Evolutionary conservation across 331 rosid genomes (phyloP).

Genomic region (Spiraea crenata): DNA sequence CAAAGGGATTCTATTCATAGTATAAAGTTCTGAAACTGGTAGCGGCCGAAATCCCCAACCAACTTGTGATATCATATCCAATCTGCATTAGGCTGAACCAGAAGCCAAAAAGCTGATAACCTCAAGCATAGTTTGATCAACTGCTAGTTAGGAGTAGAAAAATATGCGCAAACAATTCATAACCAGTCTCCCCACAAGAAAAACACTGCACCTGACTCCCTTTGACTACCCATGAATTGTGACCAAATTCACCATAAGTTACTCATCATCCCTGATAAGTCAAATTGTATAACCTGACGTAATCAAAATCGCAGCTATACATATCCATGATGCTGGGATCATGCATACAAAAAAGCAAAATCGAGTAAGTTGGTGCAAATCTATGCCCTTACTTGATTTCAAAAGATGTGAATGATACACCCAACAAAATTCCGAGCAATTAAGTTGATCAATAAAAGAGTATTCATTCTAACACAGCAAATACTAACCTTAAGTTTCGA

Average conservation of each 20-base stretch:
- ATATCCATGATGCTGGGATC: neutral
- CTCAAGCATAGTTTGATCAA: neutral
- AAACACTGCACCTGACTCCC: neutral
- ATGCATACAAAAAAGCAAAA: neutral
- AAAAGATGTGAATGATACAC: neutral
- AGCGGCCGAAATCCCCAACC: neutral
- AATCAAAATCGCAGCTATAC: neutral
- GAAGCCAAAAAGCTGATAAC: neutral
- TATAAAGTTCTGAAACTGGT: neutral
- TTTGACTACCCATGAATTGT: neutral
- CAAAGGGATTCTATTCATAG: neutral
- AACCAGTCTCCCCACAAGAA: too few relatives aligned
- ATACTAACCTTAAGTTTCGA: slow-evolving; percentile 76
- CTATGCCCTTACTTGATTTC: neutral
- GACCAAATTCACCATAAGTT: neutral
- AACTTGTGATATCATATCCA: neutral
- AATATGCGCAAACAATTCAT: neutral
- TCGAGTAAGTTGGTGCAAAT: neutral
- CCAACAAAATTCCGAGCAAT: neutral
- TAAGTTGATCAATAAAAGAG: slow-evolving; percentile 1
- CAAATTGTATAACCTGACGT: neutral
- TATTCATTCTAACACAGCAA: neutral
- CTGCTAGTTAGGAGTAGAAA: neutral
- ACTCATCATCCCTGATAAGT: neutral
- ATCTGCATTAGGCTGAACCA: neutral